A percentile compares a stretch with the other conserved stretches of the same genome.
Conservation (phyloP, 495 filamentous ascomycete genomes). For the Penicillium coprophilum region DNA sequence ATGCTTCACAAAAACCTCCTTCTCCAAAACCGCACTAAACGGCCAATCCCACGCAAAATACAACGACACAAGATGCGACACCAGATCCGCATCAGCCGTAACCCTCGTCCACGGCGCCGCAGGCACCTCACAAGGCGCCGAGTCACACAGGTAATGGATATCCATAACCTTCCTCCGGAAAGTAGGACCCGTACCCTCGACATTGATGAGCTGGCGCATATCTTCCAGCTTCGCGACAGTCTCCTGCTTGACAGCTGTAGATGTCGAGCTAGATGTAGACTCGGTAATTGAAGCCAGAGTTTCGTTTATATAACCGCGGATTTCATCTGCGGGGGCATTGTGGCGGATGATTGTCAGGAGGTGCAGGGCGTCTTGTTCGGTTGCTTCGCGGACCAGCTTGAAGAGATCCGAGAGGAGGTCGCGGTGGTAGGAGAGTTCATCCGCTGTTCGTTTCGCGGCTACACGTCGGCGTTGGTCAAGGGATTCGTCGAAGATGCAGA, state of each 20-base stretch:
- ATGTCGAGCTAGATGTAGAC: background rate
- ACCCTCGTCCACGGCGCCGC: conserved; percentile 54
- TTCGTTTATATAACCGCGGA: conserved; percentile 37
- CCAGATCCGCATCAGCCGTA: conserved; percentile 49
- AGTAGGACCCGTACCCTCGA: conserved; percentile 36
- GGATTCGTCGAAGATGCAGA: conserved; percentile 49
- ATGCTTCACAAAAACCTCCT: conserved; percentile 49
- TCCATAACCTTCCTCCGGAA: conserved; percentile 50
- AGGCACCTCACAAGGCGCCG: conserved; percentile 42
- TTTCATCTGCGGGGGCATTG: conserved; percentile 37
- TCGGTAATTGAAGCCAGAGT: conserved; percentile 26
- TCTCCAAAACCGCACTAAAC: conserved; percentile 49
- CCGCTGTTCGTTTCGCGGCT: conserved; percentile 48
- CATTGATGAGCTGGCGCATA: conserved; percentile 29
- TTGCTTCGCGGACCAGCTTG: conserved; percentile 37
- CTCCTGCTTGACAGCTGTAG: conserved; percentile 5
- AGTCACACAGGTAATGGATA: conserved; percentile 45
- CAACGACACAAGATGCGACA: conserved; percentile 52
- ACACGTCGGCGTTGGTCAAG: conserved; percentile 49
- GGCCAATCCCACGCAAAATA: conserved; percentile 59
- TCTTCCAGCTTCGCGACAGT: conserved; percentile 33
- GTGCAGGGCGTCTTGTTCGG: conserved; percentile 27
- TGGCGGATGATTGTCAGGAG: conserved; percentile 42
- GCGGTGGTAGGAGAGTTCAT: conserved; percentile 46
- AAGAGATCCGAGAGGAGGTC: conserved; percentile 44